phyloP scores from a whole-genome alignment of 176 grass and related monocot species.

The Puya raimondii region DNA sequence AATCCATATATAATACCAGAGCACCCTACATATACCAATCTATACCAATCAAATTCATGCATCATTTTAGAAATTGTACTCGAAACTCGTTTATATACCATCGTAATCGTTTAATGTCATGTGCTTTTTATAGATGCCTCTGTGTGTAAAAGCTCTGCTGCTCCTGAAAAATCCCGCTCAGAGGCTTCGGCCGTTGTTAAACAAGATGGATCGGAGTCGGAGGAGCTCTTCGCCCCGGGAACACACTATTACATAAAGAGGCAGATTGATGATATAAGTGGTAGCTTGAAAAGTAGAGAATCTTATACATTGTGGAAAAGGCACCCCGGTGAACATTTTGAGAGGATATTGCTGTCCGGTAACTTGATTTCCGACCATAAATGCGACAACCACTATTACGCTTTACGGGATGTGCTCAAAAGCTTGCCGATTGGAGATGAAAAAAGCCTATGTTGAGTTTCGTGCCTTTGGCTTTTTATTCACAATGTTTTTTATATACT shows the following conservation, averaged over 20 bases:
- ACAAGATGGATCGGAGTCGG: slow-evolving; percentile 32
- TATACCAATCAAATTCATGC: too few relatives aligned
- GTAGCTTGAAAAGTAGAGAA: slow-evolving; percentile 27
- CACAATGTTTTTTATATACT: neutral
- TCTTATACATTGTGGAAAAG: slow-evolving; percentile 77
- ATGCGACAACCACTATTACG: slow-evolving; percentile 71
- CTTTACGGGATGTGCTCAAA: slow-evolving; percentile 82
- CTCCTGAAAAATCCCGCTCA: neutral
- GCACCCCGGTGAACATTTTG: slow-evolving; percentile 63
- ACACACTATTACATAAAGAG: slow-evolving; percentile 77
- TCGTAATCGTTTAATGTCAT: neutral
- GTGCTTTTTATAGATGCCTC: slow-evolving; percentile 22
- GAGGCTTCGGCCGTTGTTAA: neutral
- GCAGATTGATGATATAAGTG: slow-evolving; percentile 30
- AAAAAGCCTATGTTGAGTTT: neutral
- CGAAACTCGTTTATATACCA: too few relatives aligned
- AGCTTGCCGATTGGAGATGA: slow-evolving; percentile 26
- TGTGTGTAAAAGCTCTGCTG: slow-evolving; percentile 10
- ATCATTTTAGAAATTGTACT: neutral
- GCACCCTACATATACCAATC: too few relatives aligned
- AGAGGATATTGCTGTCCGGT: slow-evolving; percentile 63
- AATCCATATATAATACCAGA: too few relatives aligned
- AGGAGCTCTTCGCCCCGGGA: slow-evolving; percentile 72
- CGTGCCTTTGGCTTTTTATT: neutral
- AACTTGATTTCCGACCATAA: slow-evolving; percentile 91